These are phyloP conservation scores for Silybum marianum DNA, from an alignment of 129 eudicot genomes.

Conservation along the genomic window DNA sequence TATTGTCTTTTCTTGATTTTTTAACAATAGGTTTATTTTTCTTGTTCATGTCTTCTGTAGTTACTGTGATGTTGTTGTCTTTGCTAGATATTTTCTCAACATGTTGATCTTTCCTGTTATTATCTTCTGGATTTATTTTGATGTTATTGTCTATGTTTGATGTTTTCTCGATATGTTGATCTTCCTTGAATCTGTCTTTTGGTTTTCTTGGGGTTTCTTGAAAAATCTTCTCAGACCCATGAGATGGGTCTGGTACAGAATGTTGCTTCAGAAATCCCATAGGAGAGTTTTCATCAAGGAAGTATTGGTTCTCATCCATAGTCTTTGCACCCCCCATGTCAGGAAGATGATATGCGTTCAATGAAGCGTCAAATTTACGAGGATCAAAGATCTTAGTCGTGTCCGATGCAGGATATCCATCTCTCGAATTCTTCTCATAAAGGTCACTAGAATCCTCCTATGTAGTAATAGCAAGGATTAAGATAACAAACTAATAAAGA, in stretches of 20 bases:
- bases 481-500: neutral
- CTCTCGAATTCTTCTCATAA: conserved; percentile 36
- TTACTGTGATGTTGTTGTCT: neutral
- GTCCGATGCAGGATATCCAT: conserved; percentile 33
- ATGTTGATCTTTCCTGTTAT: neutral
- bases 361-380: conserved; percentile 39
- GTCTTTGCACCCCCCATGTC: conserved; percentile 21
- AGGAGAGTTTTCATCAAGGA: conserved; percentile 57
- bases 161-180: conserved; percentile 35
- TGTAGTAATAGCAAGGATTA: conserved; percentile 10
- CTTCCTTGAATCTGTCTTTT: conserved; percentile 57
- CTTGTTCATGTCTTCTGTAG: conserved; percentile 26
- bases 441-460: conserved; percentile 39
- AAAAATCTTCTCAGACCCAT: conserved; percentile 50
- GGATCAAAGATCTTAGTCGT: conserved; percentile 44
- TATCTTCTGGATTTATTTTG: neutral
- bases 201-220: conserved; percentile 31
- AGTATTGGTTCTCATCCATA: conserved; percentile 40
- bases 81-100: neutral
- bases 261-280: conserved; percentile 35
- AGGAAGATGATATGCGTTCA: conserved; percentile 27
- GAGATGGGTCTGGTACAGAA: conserved; percentile 51
- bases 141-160: neutral
- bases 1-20: neutral
- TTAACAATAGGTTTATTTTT: conserved; percentile 54